Base-by-base conservation (phyloP, 306 rosid genomes). In the Rosa rugosa region DNA sequence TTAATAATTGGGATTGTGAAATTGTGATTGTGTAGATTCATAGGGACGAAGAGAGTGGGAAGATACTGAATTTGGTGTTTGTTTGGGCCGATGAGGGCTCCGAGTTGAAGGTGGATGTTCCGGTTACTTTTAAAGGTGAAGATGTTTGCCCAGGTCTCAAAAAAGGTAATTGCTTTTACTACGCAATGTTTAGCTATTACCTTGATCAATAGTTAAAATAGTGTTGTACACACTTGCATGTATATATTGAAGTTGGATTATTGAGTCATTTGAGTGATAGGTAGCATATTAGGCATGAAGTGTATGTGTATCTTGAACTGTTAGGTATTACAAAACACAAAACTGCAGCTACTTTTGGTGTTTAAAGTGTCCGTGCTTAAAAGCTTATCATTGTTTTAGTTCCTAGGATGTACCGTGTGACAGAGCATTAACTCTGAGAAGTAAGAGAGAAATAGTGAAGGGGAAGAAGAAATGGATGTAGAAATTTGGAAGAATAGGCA, bases 61-160 rank as follows among this genome's bases (percentile, higher is more conserved):
- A 78, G 74, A 86, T 94, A 51, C 83, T 92, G 72, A 94, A 94
- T 83, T 76, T 94, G 86, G 97, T 91, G 84, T 88, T 94, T 83
- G 99, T 88, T 72, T 94, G 99, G 99, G 99, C 97, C 20, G 97
- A 94, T 4, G 94, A 92, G 11, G 97, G 99, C 13, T 77, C 86
- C 59, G 83, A 92, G 16, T 83, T 92, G 88, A 94, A 87, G 85
- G 94, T 92, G 50, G 92, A 94, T 56, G 95, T 94, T 74, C 99
- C 97, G 41, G 82, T 94, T 75, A 90, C 90, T 77, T 86, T 94
- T 73, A 91, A 88, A 81, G 97, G 99, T 10, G 95, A 88, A 85
- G 97, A 92, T 69, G 85, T 11, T 57, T 91, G 93, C 77, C 91
- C 90, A 50, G 99, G 99, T 79, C 79, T 94, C 23, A 81, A 78